Evolutionary conservation across 78 protist species (phyloP).

Genomic region (Dictyostelium discoideum): DNA sequence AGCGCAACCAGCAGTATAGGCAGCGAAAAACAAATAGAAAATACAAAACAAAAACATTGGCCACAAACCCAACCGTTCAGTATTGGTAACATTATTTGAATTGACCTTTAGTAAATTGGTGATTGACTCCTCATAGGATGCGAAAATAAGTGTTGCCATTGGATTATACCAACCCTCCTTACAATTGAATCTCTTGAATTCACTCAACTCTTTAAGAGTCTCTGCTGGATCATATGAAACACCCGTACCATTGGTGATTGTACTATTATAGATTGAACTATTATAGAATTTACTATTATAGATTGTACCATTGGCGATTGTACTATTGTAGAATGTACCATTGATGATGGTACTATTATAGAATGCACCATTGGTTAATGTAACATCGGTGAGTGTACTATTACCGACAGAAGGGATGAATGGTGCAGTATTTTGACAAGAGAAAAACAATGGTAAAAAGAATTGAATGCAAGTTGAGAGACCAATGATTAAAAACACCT

Average conservation of each 20-base stretch:
- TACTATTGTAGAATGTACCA: too few relatives aligned
- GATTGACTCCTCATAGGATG: constrained; percentile 48
- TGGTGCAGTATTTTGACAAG: neutral
- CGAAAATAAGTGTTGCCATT: constrained; percentile 58
- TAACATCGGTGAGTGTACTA: too few relatives aligned
- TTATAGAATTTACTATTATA: too few relatives aligned
- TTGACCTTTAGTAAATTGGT: constrained; percentile 22
- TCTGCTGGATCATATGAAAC: too few relatives aligned
- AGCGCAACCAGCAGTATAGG: constrained; percentile 72
- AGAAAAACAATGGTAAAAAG: constrained; percentile 47
- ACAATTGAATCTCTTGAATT: constrained; percentile 41
- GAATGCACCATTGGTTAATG: too few relatives aligned
- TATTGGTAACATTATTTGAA: neutral
- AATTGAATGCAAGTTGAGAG: constrained; percentile 51
- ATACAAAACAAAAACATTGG: constrained; percentile 21
- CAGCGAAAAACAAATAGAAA: constrained; percentile 64
- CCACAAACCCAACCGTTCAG: neutral
- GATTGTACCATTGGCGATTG: too few relatives aligned
- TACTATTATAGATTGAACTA: too few relatives aligned
- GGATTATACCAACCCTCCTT: constrained; percentile 11
- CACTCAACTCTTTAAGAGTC: neutral
- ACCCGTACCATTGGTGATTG: too few relatives aligned
- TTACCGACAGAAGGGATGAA: neutral
- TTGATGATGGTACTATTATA: too few relatives aligned
- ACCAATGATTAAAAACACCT: constrained; percentile 53